Evolutionary conservation across 1,284 basidiomycete genomes (phyloP).

Genomic region (Kwoniella shivajii): DNA sequence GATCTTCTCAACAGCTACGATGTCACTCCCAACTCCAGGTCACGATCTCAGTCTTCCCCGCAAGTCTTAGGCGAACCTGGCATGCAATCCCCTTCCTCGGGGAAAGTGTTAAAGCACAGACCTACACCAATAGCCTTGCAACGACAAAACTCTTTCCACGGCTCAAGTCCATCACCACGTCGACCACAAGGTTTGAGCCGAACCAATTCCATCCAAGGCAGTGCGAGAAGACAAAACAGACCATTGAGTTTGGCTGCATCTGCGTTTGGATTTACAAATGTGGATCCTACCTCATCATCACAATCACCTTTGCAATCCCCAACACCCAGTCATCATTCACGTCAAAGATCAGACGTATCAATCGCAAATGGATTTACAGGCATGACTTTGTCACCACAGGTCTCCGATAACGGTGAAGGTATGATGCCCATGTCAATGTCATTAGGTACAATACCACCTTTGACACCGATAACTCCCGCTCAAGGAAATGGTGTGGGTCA

Average conservation of each 20-base stretch:
- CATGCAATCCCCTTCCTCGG: slow-evolving; percentile 37
- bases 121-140: slow-evolving; percentile 32
- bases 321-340: slow-evolving; percentile 25
- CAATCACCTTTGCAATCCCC: slow-evolving; percentile 29
- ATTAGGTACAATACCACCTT: slow-evolving; percentile 24
- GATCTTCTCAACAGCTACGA: slow-evolving; percentile 25
- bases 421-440: slow-evolving; percentile 12
- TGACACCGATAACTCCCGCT: slow-evolving; percentile 33
- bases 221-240: slow-evolving; percentile 22
- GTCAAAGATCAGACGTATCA: slow-evolving; percentile 27
- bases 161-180: slow-evolving; percentile 36
- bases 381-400: slow-evolving; percentile 44
- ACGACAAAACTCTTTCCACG: slow-evolving; percentile 45
- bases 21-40: slow-evolving; percentile 28
- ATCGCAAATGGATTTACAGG: slow-evolving; percentile 33
- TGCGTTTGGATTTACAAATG: slow-evolving; percentile 46
- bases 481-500: slow-evolving; percentile 3
- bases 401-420: slow-evolving; percentile 27
- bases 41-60: slow-evolving; percentile 45
- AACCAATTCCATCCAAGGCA: slow-evolving; percentile 33
- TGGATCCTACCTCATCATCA: slow-evolving; percentile 24
- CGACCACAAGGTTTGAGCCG: slow-evolving; percentile 27
- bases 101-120: slow-evolving; percentile 33
- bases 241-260: slow-evolving; percentile 43
- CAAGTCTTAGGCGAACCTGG: slow-evolving; percentile 29